Evolutionary conservation across 2,329 filamentous ascomycete genomes (phyloP), one percentile per base, ranked within the genome.

Genomic region (Apiospora phragmitis): DNA sequence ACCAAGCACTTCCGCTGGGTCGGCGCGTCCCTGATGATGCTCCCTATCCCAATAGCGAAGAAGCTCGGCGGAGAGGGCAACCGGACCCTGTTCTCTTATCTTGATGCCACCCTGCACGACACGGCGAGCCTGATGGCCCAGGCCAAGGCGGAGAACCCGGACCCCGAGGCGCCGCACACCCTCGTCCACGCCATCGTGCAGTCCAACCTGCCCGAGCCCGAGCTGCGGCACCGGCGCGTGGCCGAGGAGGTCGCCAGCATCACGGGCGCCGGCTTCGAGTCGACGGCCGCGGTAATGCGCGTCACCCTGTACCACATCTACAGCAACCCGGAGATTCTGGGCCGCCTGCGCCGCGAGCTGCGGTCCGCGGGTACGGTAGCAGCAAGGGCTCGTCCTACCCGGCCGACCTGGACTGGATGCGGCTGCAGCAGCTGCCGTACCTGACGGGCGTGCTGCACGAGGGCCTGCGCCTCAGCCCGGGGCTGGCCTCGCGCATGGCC

Each of bases 391-490:
- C n/a, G 42, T 51, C 45, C 32, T 32, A 59, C n/a, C 49, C n/a
- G 11, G 29, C 14, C 24, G 24, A 32, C n/a, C 49, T 59, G 24
- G 4, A 7, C 49, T 59, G n/a, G n/a, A 59, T n/a, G 3, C 2
- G 12, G 9, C 49, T 59, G 24, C 9, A 26, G 49, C 24, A 59
- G n/a, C 66, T 49, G 21, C 69, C 69, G 32, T 70, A 70, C 65
- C 38, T 68, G 21, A 65, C 65, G 38, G 65, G 65, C 26, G 41
- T 70, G 18, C 14, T 70, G 24, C 47, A 70, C 21, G 69, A 70
- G 29, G 65, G 49, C 4, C 2, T 59, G n/a, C 49, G n/a, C 21
- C 49, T 59, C 9, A 26, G n/a, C n/a, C n/a, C 24, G 4, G 49
- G 24, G 9, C 24, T 29, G n/a, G 24, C 49, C n/a, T 21, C 24